These are phyloP conservation scores for Tarenaya hassleriana DNA, from an alignment of 345 rosid genomes.

Conservation along the genomic window DNA sequence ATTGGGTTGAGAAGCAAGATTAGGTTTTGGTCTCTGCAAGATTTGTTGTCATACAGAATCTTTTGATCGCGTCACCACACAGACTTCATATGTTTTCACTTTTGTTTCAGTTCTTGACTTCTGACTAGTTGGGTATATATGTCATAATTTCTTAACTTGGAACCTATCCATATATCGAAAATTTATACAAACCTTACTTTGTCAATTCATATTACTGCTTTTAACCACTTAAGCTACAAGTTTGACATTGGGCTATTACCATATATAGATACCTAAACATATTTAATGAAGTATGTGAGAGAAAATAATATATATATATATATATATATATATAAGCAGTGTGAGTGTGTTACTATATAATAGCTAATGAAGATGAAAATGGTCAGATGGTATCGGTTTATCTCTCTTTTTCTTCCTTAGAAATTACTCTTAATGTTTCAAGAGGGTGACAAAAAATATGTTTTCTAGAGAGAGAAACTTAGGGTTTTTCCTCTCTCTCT, in stretches of 20 bases:
- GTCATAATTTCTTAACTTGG: conserved; percentile 33
- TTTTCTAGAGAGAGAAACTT: conserved; percentile 23
- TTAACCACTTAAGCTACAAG: conserved; percentile 23
- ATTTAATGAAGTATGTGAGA: too few relatives aligned
- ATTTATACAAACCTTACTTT: too few relatives aligned
- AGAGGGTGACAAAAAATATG: neutral
- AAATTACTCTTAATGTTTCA: too few relatives aligned
- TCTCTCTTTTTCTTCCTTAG: too few relatives aligned
- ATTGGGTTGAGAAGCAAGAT: conserved; percentile 33
- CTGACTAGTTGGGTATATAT: conserved; percentile 53
- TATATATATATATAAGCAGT: too few relatives aligned
- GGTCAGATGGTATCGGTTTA: too few relatives aligned
- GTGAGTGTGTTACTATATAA: too few relatives aligned
- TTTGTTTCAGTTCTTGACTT: conserved; percentile 39
- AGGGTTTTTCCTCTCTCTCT: conserved; percentile 24
- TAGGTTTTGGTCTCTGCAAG: conserved; percentile 27
- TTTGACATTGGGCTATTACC: neutral
- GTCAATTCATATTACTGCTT: conserved; percentile 17
- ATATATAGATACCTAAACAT: too few relatives aligned
- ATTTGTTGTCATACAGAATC: conserved; percentile 50
- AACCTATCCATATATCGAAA: too few relatives aligned
- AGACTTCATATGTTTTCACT: conserved; percentile 27
- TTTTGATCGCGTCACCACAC: conserved; percentile 64
- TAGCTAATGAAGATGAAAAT: too few relatives aligned
- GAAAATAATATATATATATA: too few relatives aligned